Percentiles rank a stretch among this genome's conserved stretches.
Conservation (phyloP, 495 filamentous ascomycete species). For the Neurospora africana region DNA sequence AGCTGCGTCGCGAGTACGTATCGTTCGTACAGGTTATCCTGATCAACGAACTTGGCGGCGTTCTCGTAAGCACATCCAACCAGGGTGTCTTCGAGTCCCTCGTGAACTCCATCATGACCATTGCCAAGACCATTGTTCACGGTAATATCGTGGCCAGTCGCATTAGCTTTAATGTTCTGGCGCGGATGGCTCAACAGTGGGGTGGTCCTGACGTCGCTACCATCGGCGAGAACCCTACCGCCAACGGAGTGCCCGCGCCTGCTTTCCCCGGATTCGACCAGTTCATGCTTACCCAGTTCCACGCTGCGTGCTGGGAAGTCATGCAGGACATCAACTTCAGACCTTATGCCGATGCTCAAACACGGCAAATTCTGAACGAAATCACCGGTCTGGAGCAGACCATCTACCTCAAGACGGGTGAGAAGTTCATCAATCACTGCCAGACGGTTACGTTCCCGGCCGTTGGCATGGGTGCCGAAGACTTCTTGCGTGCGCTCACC, state of each 20-base stretch:
- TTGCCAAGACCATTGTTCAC: constrained; percentile 59
- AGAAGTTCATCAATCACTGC: constrained; percentile 38
- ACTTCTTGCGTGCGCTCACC: constrained; percentile 40
- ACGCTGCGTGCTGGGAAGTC: constrained; percentile 78
- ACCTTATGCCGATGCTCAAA: constrained; percentile 66
- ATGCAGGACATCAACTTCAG: constrained; percentile 65
- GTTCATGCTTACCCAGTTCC: constrained; percentile 82
- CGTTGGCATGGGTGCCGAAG: constrained; percentile 36
- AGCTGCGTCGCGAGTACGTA: constrained; percentile 86
- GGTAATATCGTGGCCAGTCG: constrained; percentile 63
- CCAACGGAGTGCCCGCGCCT: constrained; percentile 30
- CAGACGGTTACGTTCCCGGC: constrained; percentile 38
- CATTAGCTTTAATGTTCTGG: constrained; percentile 70
- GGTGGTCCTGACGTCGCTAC: constrained; percentile 67
- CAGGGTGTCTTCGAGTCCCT: constrained; percentile 78
- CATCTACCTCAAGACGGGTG: constrained; percentile 78
- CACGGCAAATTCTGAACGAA: constrained; percentile 73
- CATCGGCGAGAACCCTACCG: constrained; percentile 35
- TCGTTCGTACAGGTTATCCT: constrained; percentile 80
- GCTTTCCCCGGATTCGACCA: constrained; percentile 81
- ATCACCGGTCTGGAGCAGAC: constrained; percentile 73
- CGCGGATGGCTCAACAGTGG: constrained; percentile 71
- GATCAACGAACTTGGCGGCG: constrained; percentile 76
- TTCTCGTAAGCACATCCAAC: constrained; percentile 81
- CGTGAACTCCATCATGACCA: constrained; percentile 70